Evolutionary conservation across 2,329 filamentous ascomycete genomes (phyloP), one percentile per base, ranked within the genome.

Genomic region (Coleophoma cylindrospora): DNA sequence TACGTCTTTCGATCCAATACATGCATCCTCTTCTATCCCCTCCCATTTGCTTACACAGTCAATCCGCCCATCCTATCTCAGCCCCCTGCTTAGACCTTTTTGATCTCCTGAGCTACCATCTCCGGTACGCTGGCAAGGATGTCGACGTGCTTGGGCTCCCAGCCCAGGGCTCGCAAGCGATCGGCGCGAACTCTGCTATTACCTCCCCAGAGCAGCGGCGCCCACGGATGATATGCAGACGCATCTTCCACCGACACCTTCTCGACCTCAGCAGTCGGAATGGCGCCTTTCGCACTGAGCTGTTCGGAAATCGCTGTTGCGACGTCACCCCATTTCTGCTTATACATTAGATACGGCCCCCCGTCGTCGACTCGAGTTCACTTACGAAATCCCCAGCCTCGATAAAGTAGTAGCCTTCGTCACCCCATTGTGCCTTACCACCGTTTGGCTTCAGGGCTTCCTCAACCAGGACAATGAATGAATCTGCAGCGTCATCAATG

Each of bases 321-420:
- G 13, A 79, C 51, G 7, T 81, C 73, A 3, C 73, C 75, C 79
- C 79, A 84, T 21, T 68, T 68, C 50, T 61, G 40, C 3, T 7
- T 27, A 27, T 27, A 27, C 27, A 27, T 27, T 27, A 27, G 27
- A 27, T 27, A 27, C 9, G 27, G 27, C 9, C 27, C 2, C 4
- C 27, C 7, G 9, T 27, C 9, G 9, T 27, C 7, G 27, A 27
- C 27, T 27, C 27, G 27, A 27, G 27, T 38, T n/a, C 36, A 50
- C 48, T 48, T 34, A 50, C 49, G 40, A 45, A 73, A 50, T 76
- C 70, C 1, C 77, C 77, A 49, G 74, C 75, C 60, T 81, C 79
- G 3, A 72, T 68, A 43, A 84, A 75, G 60, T 81, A 83, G 61
- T 83, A 83, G 5, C 74, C 79, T 40, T 77, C 64, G 1, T 63